Conservation (phyloP, 441 rosid genomes). For the Aquilaria agallochum region DNA sequence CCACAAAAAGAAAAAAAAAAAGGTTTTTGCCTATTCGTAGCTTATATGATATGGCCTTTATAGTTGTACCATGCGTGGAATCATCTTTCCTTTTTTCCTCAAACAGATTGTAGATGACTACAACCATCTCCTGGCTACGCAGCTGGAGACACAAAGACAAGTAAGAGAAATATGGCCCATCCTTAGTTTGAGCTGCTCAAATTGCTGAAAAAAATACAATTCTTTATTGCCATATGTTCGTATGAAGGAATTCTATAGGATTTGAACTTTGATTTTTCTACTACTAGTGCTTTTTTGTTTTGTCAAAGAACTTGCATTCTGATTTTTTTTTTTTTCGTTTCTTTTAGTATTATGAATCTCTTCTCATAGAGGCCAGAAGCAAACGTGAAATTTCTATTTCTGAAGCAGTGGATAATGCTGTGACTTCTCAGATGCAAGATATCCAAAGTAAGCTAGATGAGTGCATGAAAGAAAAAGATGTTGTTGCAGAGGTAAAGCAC, state of each 20-base stretch:
- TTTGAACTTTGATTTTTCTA: not conserved
- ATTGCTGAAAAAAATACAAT: too few species aligned
- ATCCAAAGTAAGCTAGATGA: constrained; percentile 63
- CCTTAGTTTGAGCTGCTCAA: too few species aligned
- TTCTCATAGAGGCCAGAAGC: constrained; percentile 70
- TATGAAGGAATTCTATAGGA: too few species aligned
- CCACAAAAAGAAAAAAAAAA: too few species aligned
- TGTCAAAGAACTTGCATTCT: not conserved
- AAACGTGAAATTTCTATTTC: constrained; percentile 51
- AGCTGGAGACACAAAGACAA: constrained; percentile 80
- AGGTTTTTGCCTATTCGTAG: too few species aligned
- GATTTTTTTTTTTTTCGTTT: constrained; percentile 2
- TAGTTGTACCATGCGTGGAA: too few species aligned
- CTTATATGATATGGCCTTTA: too few species aligned
- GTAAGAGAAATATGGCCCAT: constrained; percentile 31
- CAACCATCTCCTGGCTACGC: constrained; percentile 83
- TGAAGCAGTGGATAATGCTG: constrained; percentile 67
- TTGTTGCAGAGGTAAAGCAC: constrained; percentile 55
- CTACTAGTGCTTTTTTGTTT: constrained; percentile 6
- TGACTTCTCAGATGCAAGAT: constrained; percentile 53
- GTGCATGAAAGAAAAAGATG: constrained; percentile 55
- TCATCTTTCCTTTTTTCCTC: constrained; percentile 4
- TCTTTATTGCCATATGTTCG: too few species aligned
- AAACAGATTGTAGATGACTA: constrained; percentile 81
- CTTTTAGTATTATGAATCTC: constrained; percentile 73